Evolutionary conservation across 148 eudicot genomes (phyloP).

Genomic region (Linanthus parryae): DNA sequence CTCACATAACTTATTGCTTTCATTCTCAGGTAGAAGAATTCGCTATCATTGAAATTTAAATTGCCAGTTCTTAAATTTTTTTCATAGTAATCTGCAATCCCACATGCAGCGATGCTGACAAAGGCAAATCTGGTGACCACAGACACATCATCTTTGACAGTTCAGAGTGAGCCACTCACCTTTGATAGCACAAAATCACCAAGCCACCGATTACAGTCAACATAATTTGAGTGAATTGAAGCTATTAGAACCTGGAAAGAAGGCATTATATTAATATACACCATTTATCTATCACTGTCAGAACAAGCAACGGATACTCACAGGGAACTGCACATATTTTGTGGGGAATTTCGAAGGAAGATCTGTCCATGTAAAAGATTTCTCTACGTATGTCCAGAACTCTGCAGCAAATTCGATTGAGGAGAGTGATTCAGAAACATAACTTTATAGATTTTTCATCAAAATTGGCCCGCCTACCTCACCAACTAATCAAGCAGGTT

Average conservation of each 20-base stretch:
- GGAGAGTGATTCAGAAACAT: background rate
- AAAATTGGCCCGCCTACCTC: background rate
- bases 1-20: no score
- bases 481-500: background rate
- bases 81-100: no score
- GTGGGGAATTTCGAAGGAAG: constrained; percentile 97
- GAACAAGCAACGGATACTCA: constrained; percentile 24
- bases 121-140: no score
- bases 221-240: constrained; percentile 88
- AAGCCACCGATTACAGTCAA: constrained; percentile 96
- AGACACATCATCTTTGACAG: no score
- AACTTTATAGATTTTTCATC: background rate
- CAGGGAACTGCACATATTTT: constrained; percentile 97
- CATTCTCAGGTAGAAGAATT: no score
- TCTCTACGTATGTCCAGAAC: constrained; percentile 94
- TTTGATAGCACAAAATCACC: constrained; percentile 95
- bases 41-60: no score
- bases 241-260: constrained; percentile 66
- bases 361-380: constrained; percentile 95
- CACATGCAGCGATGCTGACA: no score
- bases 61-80: no score
- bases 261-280: background rate
- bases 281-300: constrained; percentile 2
- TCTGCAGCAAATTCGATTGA: constrained; percentile 40
- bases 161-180: constrained; percentile 44